Evolutionary conservation across 805 yeast species (phyloP), one percentile per base, ranked within the genome.

Genomic region (Ogataea naganishii): DNA sequence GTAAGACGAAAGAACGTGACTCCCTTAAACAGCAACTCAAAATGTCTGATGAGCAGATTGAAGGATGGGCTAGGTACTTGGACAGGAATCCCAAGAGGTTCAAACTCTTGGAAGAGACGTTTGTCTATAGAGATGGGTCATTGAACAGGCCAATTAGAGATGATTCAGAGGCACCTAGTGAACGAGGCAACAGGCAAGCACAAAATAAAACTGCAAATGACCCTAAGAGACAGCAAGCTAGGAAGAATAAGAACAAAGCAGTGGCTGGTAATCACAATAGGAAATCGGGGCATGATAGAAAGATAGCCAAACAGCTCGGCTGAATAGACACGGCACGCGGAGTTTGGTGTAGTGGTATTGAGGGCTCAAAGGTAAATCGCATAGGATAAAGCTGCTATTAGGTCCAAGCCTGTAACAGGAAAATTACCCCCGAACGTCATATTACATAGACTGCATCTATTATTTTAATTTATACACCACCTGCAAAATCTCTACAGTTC

Each of bases 41-140:
- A 1, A 85, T 94, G 95, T 63, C 86, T 0, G 88, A 86, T 52
- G 95, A 85, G 46, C 95, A 84, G 49, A 73, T 89, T 27, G 96
- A 88, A 62, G 95, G 95, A 0, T 89, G 96, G 96, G 79, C 80
- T 1, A 59, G 80, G 33, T 80, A 81, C 80, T 49, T 86, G 13
- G 65, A 72, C 30, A 71, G 70, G 43, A 70, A 75, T 24, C 85
- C 92, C 1, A 62, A 63, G 25, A 62, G 81, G 33, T 77, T 70
- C 39, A 68, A 69, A 41, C 35, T 72, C 3, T 49, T 82, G 33
- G 94, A 82, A 43, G 79, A 76, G 30, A 68, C 68, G 38, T 75
- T 60, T 41, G 59, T 73, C 60, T 66, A 67, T 35, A 58, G 50
- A 37, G 74, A 73, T 19, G 47, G 47, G 2, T 39, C 49, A 3